Evolutionary conservation across 768 basidiomycete species (phyloP).

Genomic region (Dacryopinax primogenitus): DNA sequence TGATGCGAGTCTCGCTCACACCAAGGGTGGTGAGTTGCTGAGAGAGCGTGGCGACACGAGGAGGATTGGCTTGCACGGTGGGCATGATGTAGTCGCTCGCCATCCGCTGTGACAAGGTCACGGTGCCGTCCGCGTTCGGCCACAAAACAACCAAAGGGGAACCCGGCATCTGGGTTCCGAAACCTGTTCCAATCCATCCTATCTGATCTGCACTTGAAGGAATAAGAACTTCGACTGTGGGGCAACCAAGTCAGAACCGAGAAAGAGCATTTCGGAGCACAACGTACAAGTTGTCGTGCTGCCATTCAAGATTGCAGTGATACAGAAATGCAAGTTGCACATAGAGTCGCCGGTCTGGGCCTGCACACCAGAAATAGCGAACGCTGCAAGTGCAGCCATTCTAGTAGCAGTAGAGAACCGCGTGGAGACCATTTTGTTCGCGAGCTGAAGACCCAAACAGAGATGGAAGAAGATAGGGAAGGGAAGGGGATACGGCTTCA

Average conservation of each 20-base stretch:
- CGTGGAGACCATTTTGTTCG: background rate
- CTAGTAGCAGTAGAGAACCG: background rate
- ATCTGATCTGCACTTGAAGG: conserved; percentile 1
- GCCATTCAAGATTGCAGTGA: background rate
- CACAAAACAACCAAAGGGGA: conserved; percentile 58
- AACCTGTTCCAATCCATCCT: conserved; percentile 12
- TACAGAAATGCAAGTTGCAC: conserved; percentile 2
- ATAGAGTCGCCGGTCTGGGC: conserved; percentile 3
- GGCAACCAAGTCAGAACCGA: background rate
- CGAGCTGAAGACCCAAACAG: background rate
- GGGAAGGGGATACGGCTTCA: background rate
- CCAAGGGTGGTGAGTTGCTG: conserved; percentile 30
- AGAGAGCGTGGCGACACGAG: conserved; percentile 36
- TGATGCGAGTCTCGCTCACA: conserved; percentile 18
- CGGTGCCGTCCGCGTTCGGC: conserved; percentile 46
- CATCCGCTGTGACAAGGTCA: conserved; percentile 54
- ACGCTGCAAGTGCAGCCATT: background rate
- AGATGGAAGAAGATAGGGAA: background rate
- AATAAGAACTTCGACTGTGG: conserved; percentile 1
- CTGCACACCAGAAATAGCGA: background rate
- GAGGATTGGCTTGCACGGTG: conserved; percentile 40
- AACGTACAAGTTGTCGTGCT: conserved; percentile 1
- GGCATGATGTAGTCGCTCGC: conserved; percentile 46
- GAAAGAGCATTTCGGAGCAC: background rate
- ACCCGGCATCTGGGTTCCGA: conserved; percentile 14